These are phyloP conservation scores for Suillus subalutaceus DNA, from an alignment of 768 basidiomycete genomes.

Conservation along the genomic window DNA sequence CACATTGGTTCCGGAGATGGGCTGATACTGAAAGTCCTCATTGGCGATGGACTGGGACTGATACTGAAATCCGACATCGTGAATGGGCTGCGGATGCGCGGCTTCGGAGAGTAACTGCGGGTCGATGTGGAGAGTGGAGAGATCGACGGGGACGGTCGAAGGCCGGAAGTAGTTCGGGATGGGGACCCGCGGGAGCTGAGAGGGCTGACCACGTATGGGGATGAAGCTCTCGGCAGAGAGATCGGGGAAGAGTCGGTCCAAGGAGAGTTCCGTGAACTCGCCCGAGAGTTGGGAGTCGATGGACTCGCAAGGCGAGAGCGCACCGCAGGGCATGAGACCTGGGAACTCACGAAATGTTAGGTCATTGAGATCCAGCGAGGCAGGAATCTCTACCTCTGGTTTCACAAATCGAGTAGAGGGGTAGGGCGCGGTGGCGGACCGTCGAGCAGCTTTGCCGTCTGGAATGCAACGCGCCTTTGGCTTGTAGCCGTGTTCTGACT, in stretches of 20 bases:
- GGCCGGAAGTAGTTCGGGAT: neutral
- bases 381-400: neutral
- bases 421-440: slow-evolving; percentile 14
- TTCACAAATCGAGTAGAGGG: neutral
- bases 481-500: slow-evolving; percentile 19
- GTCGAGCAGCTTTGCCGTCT: slow-evolving; percentile 5
- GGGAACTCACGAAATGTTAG: neutral
- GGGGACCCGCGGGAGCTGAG: neutral
- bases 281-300: neutral
- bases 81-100: neutral
- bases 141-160: neutral
- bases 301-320: neutral
- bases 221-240: neutral
- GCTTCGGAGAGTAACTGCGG: neutral
- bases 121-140: neutral
- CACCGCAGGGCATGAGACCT: neutral
- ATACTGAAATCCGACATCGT: neutral
- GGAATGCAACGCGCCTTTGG: slow-evolving; percentile 11
- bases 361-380: slow-evolving; percentile 4
- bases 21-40: neutral
- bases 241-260: slow-evolving; percentile 9
- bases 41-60: neutral
- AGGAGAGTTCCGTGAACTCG: neutral
- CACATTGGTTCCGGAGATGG: neutral
- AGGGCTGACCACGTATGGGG: neutral